Evolutionary conservation across 192 early-diverging fungal genomes (phyloP), one percentile per base, ranked within the genome.

Genomic region (Podila epicladia): DNA sequence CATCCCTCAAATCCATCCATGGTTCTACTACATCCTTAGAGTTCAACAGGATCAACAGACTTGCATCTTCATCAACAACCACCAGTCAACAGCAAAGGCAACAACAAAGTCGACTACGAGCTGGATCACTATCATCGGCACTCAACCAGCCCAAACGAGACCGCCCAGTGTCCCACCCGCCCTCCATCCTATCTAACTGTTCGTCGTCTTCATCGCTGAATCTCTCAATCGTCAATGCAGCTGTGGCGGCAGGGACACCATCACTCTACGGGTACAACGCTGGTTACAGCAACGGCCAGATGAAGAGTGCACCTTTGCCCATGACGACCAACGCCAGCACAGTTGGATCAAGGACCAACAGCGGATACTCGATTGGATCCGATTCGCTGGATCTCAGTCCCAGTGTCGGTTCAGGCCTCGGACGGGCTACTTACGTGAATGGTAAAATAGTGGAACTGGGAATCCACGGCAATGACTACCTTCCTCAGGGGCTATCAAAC

Each of bases 141-240:
- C 58, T 65, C 1, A 51, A 33, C n/a, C 64, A 58, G 31, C 24
- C 64, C 32, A 15, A 70, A 20, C 58, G 49, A 33, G 71, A 73
- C 9, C 65, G 77, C 20, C 77, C 77, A 12, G 64, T 65, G 24
- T 80, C 77, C 2, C 71, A 80, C 31, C 77, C 77, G 26, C 77
- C 77, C 29, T 69, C 77, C 0, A 31, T 80, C 11, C 60, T 80
- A 2, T 69, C 77, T 19, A 58, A 33, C 33, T 55, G 17, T 17
- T 80, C 77, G 2, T 80, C 77, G 12, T 58, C 59, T 9, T 80
- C 77, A 3, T 80, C 77, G 2, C 59, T 80, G 28, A 80, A 80
- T 37, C 62, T 80, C 4, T 80, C 77, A 0, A 73, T 80, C 24
- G 66, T 80, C 48, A 72, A 80, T 41, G 77, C 77, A 26, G 77